phyloP scores from a whole-genome alignment of 257 asterid species.

The Nicotiana sylvestris region DNA sequence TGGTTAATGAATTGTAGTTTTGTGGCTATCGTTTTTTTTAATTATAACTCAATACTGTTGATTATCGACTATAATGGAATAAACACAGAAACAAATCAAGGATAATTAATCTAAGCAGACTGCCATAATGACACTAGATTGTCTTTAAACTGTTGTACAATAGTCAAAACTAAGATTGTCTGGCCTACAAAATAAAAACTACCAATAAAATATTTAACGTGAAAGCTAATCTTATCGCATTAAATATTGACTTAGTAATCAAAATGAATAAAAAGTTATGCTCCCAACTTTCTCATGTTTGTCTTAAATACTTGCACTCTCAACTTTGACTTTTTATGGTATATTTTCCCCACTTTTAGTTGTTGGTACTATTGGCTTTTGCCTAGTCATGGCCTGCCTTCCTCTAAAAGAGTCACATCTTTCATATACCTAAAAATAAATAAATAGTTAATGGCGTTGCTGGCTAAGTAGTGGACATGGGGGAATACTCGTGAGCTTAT shows the following conservation, averaged over 20 bases:
- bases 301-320: constrained; percentile 14
- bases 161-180: neutral
- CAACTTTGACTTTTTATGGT: neutral
- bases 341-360: neutral
- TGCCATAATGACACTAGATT: neutral
- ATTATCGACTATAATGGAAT: neutral
- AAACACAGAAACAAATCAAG: neutral
- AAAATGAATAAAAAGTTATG: constrained; percentile 9
- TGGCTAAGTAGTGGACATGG: constrained; percentile 9
- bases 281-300: constrained; percentile 25
- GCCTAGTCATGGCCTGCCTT: constrained; percentile 15
- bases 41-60: neutral
- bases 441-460: constrained; percentile 13
- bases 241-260: neutral
- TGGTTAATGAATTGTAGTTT: neutral
- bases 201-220: neutral
- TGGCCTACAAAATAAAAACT: neutral
- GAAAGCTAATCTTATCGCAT: neutral
- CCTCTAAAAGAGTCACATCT: neutral
- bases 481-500: constrained; percentile 46
- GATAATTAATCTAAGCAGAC: neutral
- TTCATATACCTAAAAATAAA: constrained; percentile 11
- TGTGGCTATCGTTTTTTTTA: neutral
- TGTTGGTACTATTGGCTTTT: constrained; percentile 13
- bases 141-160: neutral